These are phyloP conservation scores for Xylaria bambusicola DNA, from an alignment of 495 filamentous ascomycete genomes.

Conservation along the genomic window DNA sequence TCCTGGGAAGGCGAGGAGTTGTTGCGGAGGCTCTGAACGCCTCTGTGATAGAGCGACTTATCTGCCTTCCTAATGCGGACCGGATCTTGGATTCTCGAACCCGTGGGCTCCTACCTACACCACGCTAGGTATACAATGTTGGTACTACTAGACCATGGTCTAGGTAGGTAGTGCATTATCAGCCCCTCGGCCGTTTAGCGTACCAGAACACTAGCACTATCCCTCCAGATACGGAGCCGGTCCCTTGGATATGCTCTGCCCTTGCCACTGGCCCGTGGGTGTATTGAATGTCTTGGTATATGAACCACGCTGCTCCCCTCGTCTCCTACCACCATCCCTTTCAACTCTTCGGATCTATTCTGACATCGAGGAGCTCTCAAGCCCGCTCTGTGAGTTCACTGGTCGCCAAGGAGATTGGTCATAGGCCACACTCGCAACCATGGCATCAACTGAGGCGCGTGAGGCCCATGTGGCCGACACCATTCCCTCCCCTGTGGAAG, in stretches of 20 bases:
- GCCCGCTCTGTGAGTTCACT: not conserved
- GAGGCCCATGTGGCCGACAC: slow-evolving; percentile 24
- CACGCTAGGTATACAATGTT: no score
- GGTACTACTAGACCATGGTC: not conserved
- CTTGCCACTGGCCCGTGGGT: not conserved
- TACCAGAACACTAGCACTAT: not conserved
- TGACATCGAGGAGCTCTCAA: not conserved
- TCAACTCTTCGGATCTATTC: not conserved
- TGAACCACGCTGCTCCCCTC: slow-evolving; percentile 9
- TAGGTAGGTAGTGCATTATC: not conserved
- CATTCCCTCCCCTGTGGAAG: slow-evolving; percentile 15
- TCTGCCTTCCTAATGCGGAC: slow-evolving; percentile 18
- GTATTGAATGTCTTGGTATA: slow-evolving; percentile 4
- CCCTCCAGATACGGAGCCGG: slow-evolving; percentile 10
- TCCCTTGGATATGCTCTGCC: slow-evolving; percentile 9
- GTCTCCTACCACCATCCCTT: not conserved
- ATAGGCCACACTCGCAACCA: slow-evolving; percentile 9
- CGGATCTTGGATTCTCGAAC: slow-evolving; percentile 1
- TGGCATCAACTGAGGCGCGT: slow-evolving; percentile 28
- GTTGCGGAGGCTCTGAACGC: not conserved
- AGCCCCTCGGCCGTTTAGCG: not conserved
- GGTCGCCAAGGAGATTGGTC: slow-evolving; percentile 2
- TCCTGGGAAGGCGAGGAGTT: not conserved
- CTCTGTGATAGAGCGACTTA: not conserved
- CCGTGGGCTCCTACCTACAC: no score